Conservation (phyloP, 345 rosid species). For the Carallia pectinifolia region DNA sequence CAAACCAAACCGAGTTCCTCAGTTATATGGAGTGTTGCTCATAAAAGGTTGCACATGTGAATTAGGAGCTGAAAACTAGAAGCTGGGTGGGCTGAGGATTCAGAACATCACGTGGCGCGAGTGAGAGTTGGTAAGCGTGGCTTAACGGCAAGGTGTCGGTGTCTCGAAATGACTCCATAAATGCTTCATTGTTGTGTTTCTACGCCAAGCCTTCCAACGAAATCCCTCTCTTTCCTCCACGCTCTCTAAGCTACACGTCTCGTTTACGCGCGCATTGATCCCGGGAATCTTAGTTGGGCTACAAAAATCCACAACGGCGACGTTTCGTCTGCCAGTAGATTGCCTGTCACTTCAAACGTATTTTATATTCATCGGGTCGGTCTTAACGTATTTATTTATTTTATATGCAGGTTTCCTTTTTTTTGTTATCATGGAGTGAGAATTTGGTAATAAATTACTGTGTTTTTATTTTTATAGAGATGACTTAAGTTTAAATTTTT, state of each 20-base stretch:
- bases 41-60: too few relatives aligned
- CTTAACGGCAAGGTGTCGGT: constrained; percentile 27
- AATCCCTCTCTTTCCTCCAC: background rate
- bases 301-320: constrained; percentile 20
- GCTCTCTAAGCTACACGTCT: background rate
- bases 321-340: constrained; percentile 44
- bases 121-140: background rate
- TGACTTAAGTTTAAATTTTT: too few relatives aligned
- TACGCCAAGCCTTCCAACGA: constrained; percentile 18
- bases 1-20: too few relatives aligned
- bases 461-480: too few relatives aligned
- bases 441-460: too few relatives aligned
- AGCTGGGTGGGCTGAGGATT: too few relatives aligned
- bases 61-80: too few relatives aligned
- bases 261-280: constrained; percentile 9
- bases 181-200: constrained; percentile 17
- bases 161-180: background rate
- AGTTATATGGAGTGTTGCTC: too few relatives aligned
- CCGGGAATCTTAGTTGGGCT: background rate
- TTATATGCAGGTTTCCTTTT: too few relatives aligned
- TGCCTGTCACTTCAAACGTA: constrained; percentile 35
- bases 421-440: too few relatives aligned
- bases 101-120: background rate
- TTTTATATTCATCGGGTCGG: too few relatives aligned
- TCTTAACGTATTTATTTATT: too few relatives aligned